Conservation (phyloP, 2,329 filamentous ascomycete genomes). For the Ophiostoma piceae region DNA sequence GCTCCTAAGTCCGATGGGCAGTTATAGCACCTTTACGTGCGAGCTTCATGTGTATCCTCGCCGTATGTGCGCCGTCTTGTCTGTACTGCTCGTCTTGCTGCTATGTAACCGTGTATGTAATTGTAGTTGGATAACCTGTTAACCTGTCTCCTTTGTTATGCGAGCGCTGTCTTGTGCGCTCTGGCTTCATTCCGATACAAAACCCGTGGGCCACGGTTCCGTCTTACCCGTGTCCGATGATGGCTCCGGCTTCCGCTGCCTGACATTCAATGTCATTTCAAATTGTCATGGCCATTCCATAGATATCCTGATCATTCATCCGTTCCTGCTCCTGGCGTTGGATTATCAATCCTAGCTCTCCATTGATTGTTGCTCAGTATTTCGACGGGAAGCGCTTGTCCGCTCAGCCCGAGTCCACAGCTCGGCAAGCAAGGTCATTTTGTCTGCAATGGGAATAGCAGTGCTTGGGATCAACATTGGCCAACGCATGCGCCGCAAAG, state of each 20-base stretch:
- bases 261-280: background rate
- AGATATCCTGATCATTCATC: background rate
- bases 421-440: constrained; percentile 3
- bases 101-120: no score
- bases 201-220: background rate
- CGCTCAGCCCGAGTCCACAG: background rate
- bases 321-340: background rate
- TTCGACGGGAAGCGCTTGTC: background rate
- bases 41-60: background rate
- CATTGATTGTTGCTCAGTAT: background rate
- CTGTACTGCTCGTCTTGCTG: background rate
- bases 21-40: background rate
- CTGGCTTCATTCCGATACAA: background rate
- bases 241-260: background rate
- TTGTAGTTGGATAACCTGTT: background rate
- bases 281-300: background rate
- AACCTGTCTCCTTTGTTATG: background rate
- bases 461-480: background rate
- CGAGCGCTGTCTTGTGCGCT: background rate
- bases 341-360: background rate
- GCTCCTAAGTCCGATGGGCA: background rate
- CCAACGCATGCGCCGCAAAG: background rate
- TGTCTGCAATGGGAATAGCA: constrained; percentile 9
- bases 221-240: background rate
- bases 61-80: no score